These are phyloP conservation scores for Catenaria anguillulae DNA, from an alignment of 371 early-diverging fungal species.

Conservation along the genomic window DNA sequence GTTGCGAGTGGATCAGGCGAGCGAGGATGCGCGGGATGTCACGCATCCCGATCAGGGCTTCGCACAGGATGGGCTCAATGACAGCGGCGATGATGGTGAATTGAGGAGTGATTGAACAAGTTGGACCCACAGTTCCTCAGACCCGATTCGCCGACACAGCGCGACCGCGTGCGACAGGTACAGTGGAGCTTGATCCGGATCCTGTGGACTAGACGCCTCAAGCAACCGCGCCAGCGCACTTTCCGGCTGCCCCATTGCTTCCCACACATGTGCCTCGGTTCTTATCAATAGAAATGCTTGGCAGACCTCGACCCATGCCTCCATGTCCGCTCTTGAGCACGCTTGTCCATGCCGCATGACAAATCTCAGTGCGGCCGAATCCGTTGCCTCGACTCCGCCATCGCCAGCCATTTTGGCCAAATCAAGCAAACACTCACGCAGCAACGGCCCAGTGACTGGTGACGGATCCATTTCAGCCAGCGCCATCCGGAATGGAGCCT, in stretches of 20 bases:
- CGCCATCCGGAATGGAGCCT: background rate
- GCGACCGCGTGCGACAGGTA: too few relatives aligned
- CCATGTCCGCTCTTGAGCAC: background rate
- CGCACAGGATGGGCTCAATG: too few relatives aligned
- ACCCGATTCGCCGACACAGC: too few relatives aligned
- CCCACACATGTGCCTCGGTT: background rate
- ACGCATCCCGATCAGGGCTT: too few relatives aligned
- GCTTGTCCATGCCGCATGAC: background rate
- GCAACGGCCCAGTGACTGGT: background rate
- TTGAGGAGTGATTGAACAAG: too few relatives aligned
- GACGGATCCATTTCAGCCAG: background rate
- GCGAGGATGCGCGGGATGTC: too few relatives aligned
- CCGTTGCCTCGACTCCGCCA: too few relatives aligned
- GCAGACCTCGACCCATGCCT: background rate
- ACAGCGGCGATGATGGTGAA: too few relatives aligned
- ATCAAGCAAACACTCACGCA: background rate
- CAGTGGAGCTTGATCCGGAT: too few relatives aligned
- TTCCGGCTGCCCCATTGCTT: background rate
- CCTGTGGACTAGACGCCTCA: too few relatives aligned
- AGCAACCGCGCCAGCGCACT: background rate
- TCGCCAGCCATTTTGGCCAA: background rate
- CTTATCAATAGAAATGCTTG: background rate
- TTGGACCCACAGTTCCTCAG: too few relatives aligned
- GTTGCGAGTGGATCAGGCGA: too few relatives aligned
- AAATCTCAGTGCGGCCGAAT: background rate